These are phyloP conservation scores for Leucosporidium creatinivorum DNA, from an alignment of 768 basidiomycete species.

Conservation along the genomic window DNA sequence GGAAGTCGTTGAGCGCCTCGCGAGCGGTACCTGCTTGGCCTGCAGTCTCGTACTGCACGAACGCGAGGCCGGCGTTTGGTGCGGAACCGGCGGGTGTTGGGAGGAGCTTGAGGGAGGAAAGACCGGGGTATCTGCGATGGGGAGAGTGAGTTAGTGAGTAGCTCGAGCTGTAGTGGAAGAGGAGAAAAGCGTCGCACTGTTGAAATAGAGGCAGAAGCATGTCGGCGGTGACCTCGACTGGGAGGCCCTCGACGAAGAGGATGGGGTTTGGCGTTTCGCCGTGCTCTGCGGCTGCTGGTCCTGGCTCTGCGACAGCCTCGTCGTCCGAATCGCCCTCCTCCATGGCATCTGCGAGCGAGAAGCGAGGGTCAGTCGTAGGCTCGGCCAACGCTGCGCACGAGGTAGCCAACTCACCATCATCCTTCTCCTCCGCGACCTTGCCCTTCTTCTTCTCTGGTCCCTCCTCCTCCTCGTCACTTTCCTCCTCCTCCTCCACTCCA, in stretches of 20 bases:
- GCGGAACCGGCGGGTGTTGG: slow-evolving; percentile 41
- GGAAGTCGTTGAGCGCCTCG: slow-evolving; percentile 74
- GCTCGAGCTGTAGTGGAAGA: background rate
- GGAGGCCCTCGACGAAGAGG: slow-evolving; percentile 74
- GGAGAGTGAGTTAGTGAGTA: background rate
- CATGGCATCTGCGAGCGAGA: slow-evolving; percentile 19
- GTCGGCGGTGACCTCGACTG: slow-evolving; percentile 80
- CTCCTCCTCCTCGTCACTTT: slow-evolving; percentile 53
- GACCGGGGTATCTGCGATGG: slow-evolving; percentile 66
- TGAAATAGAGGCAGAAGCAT: slow-evolving; percentile 82
- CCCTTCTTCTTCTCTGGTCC: slow-evolving; percentile 55
- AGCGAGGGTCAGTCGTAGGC: too few species aligned
- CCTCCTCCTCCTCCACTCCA: slow-evolving; percentile 36
- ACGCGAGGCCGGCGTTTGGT: slow-evolving; percentile 64
- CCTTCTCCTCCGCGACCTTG: slow-evolving; percentile 65
- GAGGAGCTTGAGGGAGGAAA: slow-evolving; percentile 61
- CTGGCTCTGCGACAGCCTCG: slow-evolving; percentile 46
- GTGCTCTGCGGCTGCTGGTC: slow-evolving; percentile 54
- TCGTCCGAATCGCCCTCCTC: slow-evolving; percentile 34
- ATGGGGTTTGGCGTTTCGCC: slow-evolving; percentile 39
- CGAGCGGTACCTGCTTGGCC: slow-evolving; percentile 70
- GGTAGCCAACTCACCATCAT: slow-evolving; percentile 45
- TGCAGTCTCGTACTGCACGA: slow-evolving; percentile 67
- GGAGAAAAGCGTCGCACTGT: slow-evolving; percentile 55
- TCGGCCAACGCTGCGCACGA: background rate